Evolutionary conservation across 495 filamentous ascomycete species (phyloP), one percentile per base, ranked within the genome.

Genomic region (Gamarada debralockiae): DNA sequence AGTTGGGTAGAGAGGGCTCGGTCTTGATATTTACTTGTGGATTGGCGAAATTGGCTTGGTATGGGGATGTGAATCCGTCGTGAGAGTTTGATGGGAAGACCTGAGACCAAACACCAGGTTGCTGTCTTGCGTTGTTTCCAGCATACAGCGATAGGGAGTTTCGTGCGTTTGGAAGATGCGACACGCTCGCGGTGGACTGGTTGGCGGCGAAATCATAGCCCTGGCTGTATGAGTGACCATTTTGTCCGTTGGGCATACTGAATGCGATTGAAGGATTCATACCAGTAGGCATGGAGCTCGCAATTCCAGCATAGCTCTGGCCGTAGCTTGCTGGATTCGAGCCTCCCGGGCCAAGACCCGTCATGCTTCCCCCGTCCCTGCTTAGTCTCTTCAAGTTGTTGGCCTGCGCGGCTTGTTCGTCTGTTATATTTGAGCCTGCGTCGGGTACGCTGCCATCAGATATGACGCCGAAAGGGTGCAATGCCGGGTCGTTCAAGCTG

Each of bases 11-110:
- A 53, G 34, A 58, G 74, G 71, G 68, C 63, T 71, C 75, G 65
- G 62, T 63, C 69, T 76, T 80, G 71, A 68, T 70, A 70, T 55
- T 70, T 70, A 68, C 78, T 72, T 72, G 73, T 66, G 65, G 73
- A 70, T 74, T 71, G 66, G 64, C 66, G 69, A 68, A 57, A 68
- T 75, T 75, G 60, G 40, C 74, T 67, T 78, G 79, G 66, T 78
- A 81, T 55, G 72, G 65, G 73, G 71, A 75, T 67, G 81, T 77
- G 69, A 79, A 82, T 63, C 75, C 70, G 67, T 82, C 72, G 56
- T 81, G 77, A 60, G 76, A 72, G 71, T 77, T 80, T 70, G 82
- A 70, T 74, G 85, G 83, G 75, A 85, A 88, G 77, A 87, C 82
- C 61, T 81, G 75, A 56, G 83, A 74, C 84, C 84, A 89, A 67